These are phyloP conservation scores for slime mould (Dictyostelium discoideum) DNA, from an alignment of 78 protist genomes.

Conservation along the genomic window DNA sequence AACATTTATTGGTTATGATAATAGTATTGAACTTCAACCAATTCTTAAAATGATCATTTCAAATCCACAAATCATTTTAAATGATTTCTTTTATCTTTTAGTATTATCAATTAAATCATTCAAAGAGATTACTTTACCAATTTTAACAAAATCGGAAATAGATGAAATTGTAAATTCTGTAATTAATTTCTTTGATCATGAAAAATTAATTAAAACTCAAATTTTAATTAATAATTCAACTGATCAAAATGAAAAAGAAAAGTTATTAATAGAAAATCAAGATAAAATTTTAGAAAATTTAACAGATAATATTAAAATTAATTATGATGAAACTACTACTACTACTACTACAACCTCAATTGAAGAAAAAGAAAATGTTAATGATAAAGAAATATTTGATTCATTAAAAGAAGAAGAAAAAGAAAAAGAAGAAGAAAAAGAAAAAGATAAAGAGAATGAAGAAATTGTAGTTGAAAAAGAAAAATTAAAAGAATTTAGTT, in stretches of 20 bases:
- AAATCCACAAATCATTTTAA: conserved; percentile 32
- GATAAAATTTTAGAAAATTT: too few relatives aligned
- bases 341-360: too few relatives aligned
- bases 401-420: too few relatives aligned
- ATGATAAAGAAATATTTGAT: too few relatives aligned
- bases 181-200: background rate
- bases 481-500: background rate
- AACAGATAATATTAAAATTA: too few relatives aligned
- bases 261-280: background rate
- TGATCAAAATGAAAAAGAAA: background rate
- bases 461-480: background rate
- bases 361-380: too few relatives aligned
- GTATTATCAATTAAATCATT: conserved; percentile 38
- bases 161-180: background rate
- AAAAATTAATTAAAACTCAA: background rate
- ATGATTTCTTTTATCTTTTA: conserved; percentile 51
- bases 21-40: conserved; percentile 38
- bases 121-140: conserved; percentile 4
- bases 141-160: background rate
- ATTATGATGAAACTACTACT: too few relatives aligned
- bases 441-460: background rate
- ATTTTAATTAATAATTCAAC: background rate
- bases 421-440: too few relatives aligned
- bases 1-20: conserved; percentile 38
- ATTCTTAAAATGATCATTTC: conserved; percentile 17